Base-by-base conservation (phyloP, 306 rosid species). In the Vigna angularis region DNA sequence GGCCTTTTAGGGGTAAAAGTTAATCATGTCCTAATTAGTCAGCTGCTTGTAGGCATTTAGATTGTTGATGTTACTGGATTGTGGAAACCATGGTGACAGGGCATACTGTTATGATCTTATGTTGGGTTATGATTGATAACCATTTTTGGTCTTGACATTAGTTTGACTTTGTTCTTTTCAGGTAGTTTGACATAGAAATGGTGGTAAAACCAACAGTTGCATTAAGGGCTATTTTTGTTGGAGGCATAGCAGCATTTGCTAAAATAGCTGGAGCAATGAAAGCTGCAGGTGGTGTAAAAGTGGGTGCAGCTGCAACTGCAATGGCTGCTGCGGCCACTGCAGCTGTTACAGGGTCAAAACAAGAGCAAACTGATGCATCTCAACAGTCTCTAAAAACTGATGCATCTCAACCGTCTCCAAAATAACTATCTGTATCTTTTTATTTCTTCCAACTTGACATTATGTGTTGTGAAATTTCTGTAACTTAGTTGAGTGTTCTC, bases 291-390 rank as follows among this genome's bases (percentile, higher is more conserved):
- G 89, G 93, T 22, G 93, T 17, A 26, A 93, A 93, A 89, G 12
- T 91, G 6, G 98, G 98, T 47, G 91, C 85, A 0, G 98, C 97
- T 7, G 92, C 97, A 0, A 91, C 90, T 28, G 96, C 93, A 42
- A 83, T 90, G 91, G 88, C 97, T 1, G 98, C 97, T 3, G 98
- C 97, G 26, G 98, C 98, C 73, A 85, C 90, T 50, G 96, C 97
- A 12, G 91, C 93, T 48, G 0, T 90, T n/a, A 42, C 91, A 12
- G 88, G 91, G 26, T 79, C 98, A 22, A 93, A 88, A 78, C 90
- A 89, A 70, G 94, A 93, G 40, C 77, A 80, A 16, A 79, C 72
- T 17, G 91, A 89, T 72, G 80, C 72, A 73, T 58, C 90, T 50
- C 88, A 89, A 85, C 79, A 80, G 44, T 17, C 80, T 38, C 47